Conservation (phyloP, 1,284 basidiomycete genomes). For the Athelia sp. region DNA sequence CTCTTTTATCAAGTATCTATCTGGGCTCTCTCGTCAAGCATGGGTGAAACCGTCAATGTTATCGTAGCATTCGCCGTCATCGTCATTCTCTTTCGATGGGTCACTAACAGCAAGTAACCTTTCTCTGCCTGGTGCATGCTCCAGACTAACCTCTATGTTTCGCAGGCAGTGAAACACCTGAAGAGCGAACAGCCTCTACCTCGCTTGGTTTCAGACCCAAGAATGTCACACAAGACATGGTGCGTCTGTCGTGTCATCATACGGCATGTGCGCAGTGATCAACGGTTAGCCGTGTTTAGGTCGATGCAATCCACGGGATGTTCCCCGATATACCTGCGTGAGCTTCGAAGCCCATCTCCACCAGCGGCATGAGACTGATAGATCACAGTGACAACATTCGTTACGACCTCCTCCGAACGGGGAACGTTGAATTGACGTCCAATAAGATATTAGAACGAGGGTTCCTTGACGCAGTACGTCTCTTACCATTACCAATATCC, state of each 20-base stretch:
- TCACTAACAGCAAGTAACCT: constrained; percentile 46
- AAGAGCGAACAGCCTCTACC: constrained; percentile 43
- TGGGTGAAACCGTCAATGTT: constrained; percentile 78
- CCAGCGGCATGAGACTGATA: background rate
- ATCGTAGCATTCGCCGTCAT: constrained; percentile 77
- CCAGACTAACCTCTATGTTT: constrained; percentile 6
- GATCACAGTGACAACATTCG: constrained; percentile 69
- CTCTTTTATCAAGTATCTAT: too few relatives aligned
- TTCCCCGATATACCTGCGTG: constrained; percentile 72
- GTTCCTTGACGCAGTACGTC: constrained; percentile 65
- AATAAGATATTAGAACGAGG: constrained; percentile 78
- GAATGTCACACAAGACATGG: constrained; percentile 73
- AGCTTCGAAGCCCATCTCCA: constrained; percentile 34
- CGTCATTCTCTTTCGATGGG: constrained; percentile 71
- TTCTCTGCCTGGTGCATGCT: constrained; percentile 1
- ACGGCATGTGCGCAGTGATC: background rate
- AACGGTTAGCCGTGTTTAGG: constrained; percentile 29
- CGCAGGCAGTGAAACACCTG: constrained; percentile 34
- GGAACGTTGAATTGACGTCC: constrained; percentile 67
- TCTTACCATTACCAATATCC: background rate
- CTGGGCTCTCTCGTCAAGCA: constrained; percentile 23
- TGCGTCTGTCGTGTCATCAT: constrained; percentile 26
- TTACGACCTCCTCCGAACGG: constrained; percentile 73
- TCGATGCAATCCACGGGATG: constrained; percentile 68
- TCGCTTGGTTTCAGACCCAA: constrained; percentile 73